Evolutionary conservation across 2,329 filamentous ascomycete genomes (phyloP), one percentile per base, ranked within the genome.

Genomic region (Westerdykella ornata): DNA sequence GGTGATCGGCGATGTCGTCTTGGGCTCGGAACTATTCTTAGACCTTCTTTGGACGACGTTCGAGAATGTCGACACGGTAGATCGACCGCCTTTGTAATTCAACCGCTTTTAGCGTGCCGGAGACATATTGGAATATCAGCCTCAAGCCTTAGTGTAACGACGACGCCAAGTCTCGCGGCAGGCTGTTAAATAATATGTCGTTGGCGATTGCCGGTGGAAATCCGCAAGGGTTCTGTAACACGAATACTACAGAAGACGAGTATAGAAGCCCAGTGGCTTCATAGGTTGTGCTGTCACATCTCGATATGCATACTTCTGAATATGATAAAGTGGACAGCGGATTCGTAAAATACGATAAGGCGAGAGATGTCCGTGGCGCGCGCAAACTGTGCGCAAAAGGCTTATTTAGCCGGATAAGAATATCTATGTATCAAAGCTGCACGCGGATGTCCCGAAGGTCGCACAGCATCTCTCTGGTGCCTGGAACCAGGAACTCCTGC

Each of bases 111-210:
- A 47, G 42, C 45, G 38, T 34, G 39, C 44, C 26, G 26, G 33
- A 39, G 22, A 26, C 43, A 43, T 43, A 46, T 51, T 54, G 35
- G 22, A 20, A 34, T n/a, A 42, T 58, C 53, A 57, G 54, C 52
- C 52, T 54, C 52, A 54, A 33, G 22, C 14, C 35, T 2, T 28
- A 33, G 15, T 9, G 31, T 30, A 28, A 32, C 26, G 17, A 39
- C 22, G 13, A 35, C 11, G 16, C 22, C 8, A 22, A n/a, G n/a
- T n/a, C n/a, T n/a, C n/a, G n/a, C n/a, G n/a, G n/a, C n/a, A n/a
- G n/a, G n/a, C n/a, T n/a, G n/a, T n/a, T n/a, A n/a, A n/a, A n/a
- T n/a, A n/a, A n/a, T n/a, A n/a, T n/a, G n/a, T n/a, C n/a, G n/a
- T n/a, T n/a, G n/a, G n/a, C n/a, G n/a, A n/a, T n/a, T n/a, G n/a